Conservation (phyloP, 805 yeast genomes). For the Yamadazyma phyllophila region DNA sequence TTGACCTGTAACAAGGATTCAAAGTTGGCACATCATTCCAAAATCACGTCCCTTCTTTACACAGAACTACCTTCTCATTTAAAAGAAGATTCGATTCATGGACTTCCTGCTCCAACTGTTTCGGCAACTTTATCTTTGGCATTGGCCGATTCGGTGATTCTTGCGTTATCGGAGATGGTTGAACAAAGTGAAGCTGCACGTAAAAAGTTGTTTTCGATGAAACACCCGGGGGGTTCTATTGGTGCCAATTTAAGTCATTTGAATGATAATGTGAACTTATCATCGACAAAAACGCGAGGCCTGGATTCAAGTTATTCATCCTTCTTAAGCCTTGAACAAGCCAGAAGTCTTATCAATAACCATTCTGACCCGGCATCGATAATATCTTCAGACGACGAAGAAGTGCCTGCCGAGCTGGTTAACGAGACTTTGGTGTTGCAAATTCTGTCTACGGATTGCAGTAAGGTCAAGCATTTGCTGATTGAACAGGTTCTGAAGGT, state of each 20-base stretch:
- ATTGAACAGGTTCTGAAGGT: neutral
- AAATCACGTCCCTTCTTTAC: constrained; percentile 51
- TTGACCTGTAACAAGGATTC: constrained; percentile 65
- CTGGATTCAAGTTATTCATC: constrained; percentile 14
- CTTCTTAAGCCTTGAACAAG: constrained; percentile 17
- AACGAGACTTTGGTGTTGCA: neutral
- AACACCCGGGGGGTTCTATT: constrained; percentile 92
- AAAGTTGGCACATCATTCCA: constrained; percentile 49
- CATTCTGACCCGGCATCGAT: constrained; percentile 13
- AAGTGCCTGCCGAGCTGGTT: constrained; percentile 5
- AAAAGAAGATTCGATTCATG: constrained; percentile 64
- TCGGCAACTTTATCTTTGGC: constrained; percentile 76
- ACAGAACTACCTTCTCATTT: constrained; percentile 61
- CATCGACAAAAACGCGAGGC: constrained; percentile 5
- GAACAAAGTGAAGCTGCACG: constrained; percentile 56
- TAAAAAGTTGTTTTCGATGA: constrained; percentile 56
- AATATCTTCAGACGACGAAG: constrained; percentile 24
- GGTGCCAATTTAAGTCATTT: constrained; percentile 49
- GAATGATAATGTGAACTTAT: constrained; percentile 22
- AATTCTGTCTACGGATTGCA: constrained; percentile 12
- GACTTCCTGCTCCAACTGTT: constrained; percentile 84
- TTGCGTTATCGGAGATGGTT: constrained; percentile 69
- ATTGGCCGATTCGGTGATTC: constrained; percentile 73
- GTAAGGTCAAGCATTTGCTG: neutral
- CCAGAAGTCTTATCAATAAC: constrained; percentile 4